Base-by-base conservation (phyloP, 306 rosid species). In the Dicorynia guianensis region DNA sequence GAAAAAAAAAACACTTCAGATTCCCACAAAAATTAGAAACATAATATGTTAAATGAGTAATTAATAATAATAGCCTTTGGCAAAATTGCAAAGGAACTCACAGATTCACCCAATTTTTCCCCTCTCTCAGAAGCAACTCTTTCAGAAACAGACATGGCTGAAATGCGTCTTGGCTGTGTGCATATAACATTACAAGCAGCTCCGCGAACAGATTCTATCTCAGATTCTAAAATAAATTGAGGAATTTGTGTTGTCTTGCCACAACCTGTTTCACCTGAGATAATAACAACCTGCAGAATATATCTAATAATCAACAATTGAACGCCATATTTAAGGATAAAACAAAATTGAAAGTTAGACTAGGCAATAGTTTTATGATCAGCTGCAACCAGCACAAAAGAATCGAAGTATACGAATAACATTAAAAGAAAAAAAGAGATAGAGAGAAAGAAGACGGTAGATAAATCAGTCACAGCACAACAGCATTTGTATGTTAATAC, bases 181-280 rank as follows among this genome's bases (percentile, higher is more conserved):
- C 99, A 96, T 81, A 96, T 85, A 64, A 96, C 83, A 73, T 84
- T 92, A 76, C 99, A 96, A 65, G 77, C 69, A 81, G 93, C 98
- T 77, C 99, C 99, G 40, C 70, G 75, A 53, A 67, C 79, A 61
- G 93, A 87, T 68, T 90, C 96, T 76, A 86, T 80, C 89, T 89
- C 98, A 52, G 96, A 86, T 81, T 96, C 99, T 60, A 96, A 84
- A 89, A 96, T 89, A 83, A 90, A 90, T 72, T 96, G 99, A 69
- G 99, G 97, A 85, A 96, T 87, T 88, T 96, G 99, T 10, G 99
- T 96, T 69, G 99, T 96, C 89, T 96, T 96, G 62, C 99, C 98
- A 85, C 99, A 96, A 63, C 99, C 98, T 75, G 99, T 96, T 90
- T 96, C 87, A 44, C 99, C 99, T 18, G 99, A 96, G 78, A 96